These are phyloP conservation scores for Solanum lycopersicoides DNA, from an alignment of 257 asterid species.

Conservation along the genomic window DNA sequence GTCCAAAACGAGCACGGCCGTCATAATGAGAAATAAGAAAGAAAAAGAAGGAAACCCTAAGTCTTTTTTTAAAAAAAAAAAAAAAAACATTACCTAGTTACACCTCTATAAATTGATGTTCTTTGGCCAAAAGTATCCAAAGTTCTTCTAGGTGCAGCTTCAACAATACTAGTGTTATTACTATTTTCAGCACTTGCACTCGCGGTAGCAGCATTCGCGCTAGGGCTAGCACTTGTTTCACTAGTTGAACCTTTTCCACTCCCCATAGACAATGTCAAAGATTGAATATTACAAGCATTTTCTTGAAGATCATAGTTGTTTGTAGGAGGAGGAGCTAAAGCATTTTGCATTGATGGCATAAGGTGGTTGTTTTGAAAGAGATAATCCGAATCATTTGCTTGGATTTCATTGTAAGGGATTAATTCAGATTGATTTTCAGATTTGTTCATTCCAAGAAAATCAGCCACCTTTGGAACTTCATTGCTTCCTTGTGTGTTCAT, in stretches of 20 bases:
- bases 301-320: slow-evolving; percentile 36
- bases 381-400: slow-evolving; percentile 31
- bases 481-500: slow-evolving; percentile 34
- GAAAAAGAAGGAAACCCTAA: background rate
- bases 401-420: slow-evolving; percentile 45
- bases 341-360: slow-evolving; percentile 24
- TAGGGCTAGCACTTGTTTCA: slow-evolving; percentile 21
- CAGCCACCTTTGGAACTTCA: slow-evolving; percentile 66
- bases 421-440: slow-evolving; percentile 28
- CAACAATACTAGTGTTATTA: slow-evolving; percentile 41
- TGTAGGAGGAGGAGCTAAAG: slow-evolving; percentile 8
- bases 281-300: slow-evolving; percentile 47
- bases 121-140: slow-evolving; percentile 90
- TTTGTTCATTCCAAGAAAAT: slow-evolving; percentile 60
- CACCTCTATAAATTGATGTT: slow-evolving; percentile 92
- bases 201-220: background rate
- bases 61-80: too few species aligned
- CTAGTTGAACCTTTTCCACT: slow-evolving; percentile 51
- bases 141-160: slow-evolving; percentile 59
- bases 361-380: slow-evolving; percentile 37
- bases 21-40: background rate
- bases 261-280: slow-evolving; percentile 72
- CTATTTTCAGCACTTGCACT: slow-evolving; percentile 32
- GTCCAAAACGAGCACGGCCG: background rate
- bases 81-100: slow-evolving; percentile 45